phyloP scores from a whole-genome alignment of 1,139 yeast species.

The Komagataea norvegica region DNA sequence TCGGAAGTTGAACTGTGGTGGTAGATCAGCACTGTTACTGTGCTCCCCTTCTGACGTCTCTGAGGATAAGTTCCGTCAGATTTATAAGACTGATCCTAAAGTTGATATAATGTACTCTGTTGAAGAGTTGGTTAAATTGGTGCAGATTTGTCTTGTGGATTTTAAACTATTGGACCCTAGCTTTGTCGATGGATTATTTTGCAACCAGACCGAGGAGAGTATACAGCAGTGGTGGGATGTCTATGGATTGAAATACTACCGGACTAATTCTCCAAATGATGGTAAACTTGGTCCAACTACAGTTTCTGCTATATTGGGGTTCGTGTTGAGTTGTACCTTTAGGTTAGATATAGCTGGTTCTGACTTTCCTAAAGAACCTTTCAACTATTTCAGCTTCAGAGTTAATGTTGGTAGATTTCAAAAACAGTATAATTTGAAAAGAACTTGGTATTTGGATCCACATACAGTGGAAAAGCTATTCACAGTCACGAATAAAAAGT shows the following conservation, averaged over 20 bases:
- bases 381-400: constrained; percentile 65
- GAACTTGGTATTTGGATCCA: constrained; percentile 56
- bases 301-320: constrained; percentile 52
- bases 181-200: constrained; percentile 79
- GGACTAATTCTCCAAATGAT: constrained; percentile 35
- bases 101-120: constrained; percentile 52
- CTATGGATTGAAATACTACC: constrained; percentile 60
- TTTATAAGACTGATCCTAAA: constrained; percentile 53
- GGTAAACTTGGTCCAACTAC: constrained; percentile 57
- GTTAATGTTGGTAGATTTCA: constrained; percentile 63
- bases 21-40: constrained; percentile 71
- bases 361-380: constrained; percentile 83
- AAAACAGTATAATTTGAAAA: constrained; percentile 56
- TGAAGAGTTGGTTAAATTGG: constrained; percentile 63
- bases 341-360: constrained; percentile 70
- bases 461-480: constrained; percentile 59
- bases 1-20: constrained; percentile 75
- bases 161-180: constrained; percentile 66
- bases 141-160: constrained; percentile 74
- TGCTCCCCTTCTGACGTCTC: constrained; percentile 70
- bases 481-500: constrained; percentile 50
- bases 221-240: constrained; percentile 77
- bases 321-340: constrained; percentile 60
- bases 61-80: constrained; percentile 76
- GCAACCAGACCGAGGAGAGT: constrained; percentile 72